A percentile compares a stretch with the other conserved stretches of the same genome.
These are phyloP conservation scores for Yamadazyma sp. DNA, from an alignment of 805 yeast species.

Conservation along the genomic window DNA sequence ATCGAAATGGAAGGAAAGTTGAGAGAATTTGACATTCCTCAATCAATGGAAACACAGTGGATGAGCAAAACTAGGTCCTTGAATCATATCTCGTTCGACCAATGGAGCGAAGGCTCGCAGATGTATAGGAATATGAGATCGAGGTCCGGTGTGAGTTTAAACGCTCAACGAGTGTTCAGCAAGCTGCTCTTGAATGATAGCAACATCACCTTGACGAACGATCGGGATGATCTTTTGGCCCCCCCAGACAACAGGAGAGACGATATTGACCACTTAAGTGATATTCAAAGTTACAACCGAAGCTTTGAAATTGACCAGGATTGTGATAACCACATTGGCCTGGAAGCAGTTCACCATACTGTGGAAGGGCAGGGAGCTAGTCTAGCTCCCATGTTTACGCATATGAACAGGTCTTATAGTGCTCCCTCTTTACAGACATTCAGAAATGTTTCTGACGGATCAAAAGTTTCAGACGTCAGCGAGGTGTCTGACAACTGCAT, in stretches of 20 bases:
- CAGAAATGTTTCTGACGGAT: slow-evolving; percentile 22
- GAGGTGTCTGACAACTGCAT: neutral
- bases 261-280: slow-evolving; percentile 30
- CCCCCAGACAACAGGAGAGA: slow-evolving; percentile 17
- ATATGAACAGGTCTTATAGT: slow-evolving; percentile 30
- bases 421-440: slow-evolving; percentile 45
- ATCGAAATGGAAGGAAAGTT: slow-evolving; percentile 5
- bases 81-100: slow-evolving; percentile 28
- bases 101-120: slow-evolving; percentile 29
- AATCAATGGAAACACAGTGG: slow-evolving; percentile 14
- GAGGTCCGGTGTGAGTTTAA: slow-evolving; percentile 23
- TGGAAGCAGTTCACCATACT: slow-evolving; percentile 2
- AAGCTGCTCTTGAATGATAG: slow-evolving; percentile 17
- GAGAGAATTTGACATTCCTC: slow-evolving; percentile 6
- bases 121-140: slow-evolving; percentile 25
- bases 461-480: neutral
- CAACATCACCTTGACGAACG: slow-evolving; percentile 10
- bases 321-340: neutral
- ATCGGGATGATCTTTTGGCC: slow-evolving; percentile 8
- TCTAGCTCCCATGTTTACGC: slow-evolving; percentile 10
- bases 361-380: neutral
- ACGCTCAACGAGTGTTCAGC: slow-evolving; percentile 20
- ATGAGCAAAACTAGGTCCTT: slow-evolving; percentile 10
- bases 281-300: slow-evolving; percentile 16
- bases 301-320: slow-evolving; percentile 4